Conservation (phyloP, 2,329 filamentous ascomycete species). For the Chaetomiaceae sp. region DNA sequence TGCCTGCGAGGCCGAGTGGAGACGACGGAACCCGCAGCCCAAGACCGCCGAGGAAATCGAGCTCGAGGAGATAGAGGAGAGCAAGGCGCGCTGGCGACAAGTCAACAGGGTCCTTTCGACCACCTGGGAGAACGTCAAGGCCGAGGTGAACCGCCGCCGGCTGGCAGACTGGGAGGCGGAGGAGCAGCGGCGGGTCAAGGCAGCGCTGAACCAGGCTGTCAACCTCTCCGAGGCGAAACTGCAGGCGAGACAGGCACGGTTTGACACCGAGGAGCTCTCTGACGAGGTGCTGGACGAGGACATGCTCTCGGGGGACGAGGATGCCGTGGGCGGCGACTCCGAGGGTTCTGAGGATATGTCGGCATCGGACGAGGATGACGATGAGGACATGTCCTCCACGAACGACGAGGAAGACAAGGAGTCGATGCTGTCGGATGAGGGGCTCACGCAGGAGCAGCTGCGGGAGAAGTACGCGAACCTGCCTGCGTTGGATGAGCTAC, state of each 20-base stretch:
- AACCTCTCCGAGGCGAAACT: slow-evolving; percentile 66
- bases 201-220: slow-evolving; percentile 68
- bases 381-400: slow-evolving; percentile 54
- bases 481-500: slow-evolving; percentile 41
- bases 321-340: slow-evolving; percentile 26
- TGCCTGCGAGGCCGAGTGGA: slow-evolving; percentile 72
- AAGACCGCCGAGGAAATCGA: slow-evolving; percentile 78
- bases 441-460: slow-evolving; percentile 64
- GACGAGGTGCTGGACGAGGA: slow-evolving; percentile 44
- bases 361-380: slow-evolving; percentile 43
- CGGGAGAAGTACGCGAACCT: slow-evolving; percentile 65
- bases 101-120: slow-evolving; percentile 56
- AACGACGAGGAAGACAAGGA: slow-evolving; percentile 60
- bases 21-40: slow-evolving; percentile 57
- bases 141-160: slow-evolving; percentile 57
- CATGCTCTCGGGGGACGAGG: slow-evolving; percentile 42
- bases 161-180: slow-evolving; percentile 61
- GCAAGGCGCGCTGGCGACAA: slow-evolving; percentile 64
- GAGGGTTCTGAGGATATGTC: slow-evolving; percentile 29
- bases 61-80: slow-evolving; percentile 66
- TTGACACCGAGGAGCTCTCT: slow-evolving; percentile 48
- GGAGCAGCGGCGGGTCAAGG: slow-evolving; percentile 60
- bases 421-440: slow-evolving; percentile 54
- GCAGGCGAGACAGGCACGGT: slow-evolving; percentile 53
- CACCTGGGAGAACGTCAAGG: slow-evolving; percentile 62